Percentiles rank a stretch among this genome's conserved stretches.
phyloP scores from a whole-genome alignment of 768 basidiomycete genomes.

The Lyophyllum shimeji region DNA sequence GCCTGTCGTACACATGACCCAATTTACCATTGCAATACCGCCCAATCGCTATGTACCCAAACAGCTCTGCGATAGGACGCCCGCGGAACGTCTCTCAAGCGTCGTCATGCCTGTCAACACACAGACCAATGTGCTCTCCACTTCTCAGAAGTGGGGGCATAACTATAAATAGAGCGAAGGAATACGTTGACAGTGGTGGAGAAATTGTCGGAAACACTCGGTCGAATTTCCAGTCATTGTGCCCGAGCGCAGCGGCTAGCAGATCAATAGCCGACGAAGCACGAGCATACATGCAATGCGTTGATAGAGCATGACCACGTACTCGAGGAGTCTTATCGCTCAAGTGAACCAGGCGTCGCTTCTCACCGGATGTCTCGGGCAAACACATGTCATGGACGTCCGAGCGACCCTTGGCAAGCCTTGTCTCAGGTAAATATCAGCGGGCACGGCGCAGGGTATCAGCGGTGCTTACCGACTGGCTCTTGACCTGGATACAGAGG shows the following conservation, averaged over 20 bases:
- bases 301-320: background rate
- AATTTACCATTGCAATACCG: background rate
- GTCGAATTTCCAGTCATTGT: background rate
- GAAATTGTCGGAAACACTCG: background rate
- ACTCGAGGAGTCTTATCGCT: background rate
- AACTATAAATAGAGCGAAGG: background rate
- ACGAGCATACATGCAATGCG: background rate
- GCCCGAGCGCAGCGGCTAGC: background rate
- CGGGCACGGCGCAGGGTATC: background rate
- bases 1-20: background rate
- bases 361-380: slow-evolving; percentile 6
- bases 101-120: background rate
- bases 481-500: background rate
- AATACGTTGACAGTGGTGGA: background rate
- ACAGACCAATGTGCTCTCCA: background rate
- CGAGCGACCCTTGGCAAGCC: slow-evolving; percentile 3
- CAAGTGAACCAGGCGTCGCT: background rate
- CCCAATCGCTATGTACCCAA: background rate
- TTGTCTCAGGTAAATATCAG: background rate
- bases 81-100: background rate
- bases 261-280: background rate
- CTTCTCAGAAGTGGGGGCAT: background rate
- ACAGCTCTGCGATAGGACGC: background rate
- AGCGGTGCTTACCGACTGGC: background rate
- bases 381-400: background rate